Evolutionary conservation across 1,284 basidiomycete genomes (phyloP), one percentile per base, ranked within the genome.

Genomic region (Cryptococcus floricola): DNA sequence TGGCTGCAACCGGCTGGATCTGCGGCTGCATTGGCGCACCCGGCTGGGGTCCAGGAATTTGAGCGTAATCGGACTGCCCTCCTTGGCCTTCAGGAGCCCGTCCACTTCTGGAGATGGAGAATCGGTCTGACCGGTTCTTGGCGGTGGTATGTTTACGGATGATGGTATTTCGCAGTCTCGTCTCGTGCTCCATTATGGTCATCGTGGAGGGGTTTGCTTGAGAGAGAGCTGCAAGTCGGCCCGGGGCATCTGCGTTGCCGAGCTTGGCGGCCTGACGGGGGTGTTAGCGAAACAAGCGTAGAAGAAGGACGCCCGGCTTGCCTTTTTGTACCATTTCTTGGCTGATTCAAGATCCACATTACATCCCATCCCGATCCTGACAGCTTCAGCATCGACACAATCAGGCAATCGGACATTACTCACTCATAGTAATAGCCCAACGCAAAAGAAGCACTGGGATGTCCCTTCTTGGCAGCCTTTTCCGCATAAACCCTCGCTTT

Each of bases 401-500:
- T 27, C 5, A 12, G 14, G 23, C 3, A 2, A 14, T 46, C 8
- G 25, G 25, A 28, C 19, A 28, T 23, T 7, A 62, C 70, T 63
- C 53, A 73, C 71, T 73, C 71, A 49, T 60, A 67, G 46, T 72
- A 72, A 72, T 97, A 97, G 0, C 91, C 94, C 83, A 97, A 86
- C 0, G 93, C 93, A 73, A 97, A 97, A 73, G 94, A 89, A 0
- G 91, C 93, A 54, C 84, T 87, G 0, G 90, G 83, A 34, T 95
- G 77, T 0, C 86, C 86, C 62, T 87, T 88, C 53, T 81, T 78
- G 0, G 92, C 91, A 0, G 93, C 91, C 75, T 95, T 95, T 63
- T 92, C 88, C 0, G 93, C 93, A 79, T 96, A 97, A 0, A 87
- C 89, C 65, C 85, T 85, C 0, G 94, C 93, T 1, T 97, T 80